phyloP scores from a whole-genome alignment of 495 filamentous ascomycete genomes.

The Delitschia confertaspora region DNA sequence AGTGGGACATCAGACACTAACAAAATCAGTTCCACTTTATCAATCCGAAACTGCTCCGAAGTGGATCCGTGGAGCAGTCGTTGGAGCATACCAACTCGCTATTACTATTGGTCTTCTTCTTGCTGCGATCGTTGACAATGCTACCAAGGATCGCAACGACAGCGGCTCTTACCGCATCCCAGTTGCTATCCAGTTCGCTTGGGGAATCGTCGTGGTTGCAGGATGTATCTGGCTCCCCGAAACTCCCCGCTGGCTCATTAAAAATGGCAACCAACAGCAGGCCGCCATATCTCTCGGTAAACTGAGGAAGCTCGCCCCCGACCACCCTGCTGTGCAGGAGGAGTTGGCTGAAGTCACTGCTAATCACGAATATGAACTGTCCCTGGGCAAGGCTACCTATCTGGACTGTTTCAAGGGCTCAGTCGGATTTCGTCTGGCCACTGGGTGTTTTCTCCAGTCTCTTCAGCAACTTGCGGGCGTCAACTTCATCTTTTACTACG shows the following conservation, averaged over 20 bases:
- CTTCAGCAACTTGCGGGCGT: conserved; percentile 68
- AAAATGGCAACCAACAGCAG: conserved; percentile 31
- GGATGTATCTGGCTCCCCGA: conserved; percentile 45
- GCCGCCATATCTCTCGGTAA: conserved; percentile 44
- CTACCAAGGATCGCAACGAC: conserved; percentile 30
- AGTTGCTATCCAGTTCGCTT: conserved; percentile 39
- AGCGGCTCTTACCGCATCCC: conserved; percentile 38
- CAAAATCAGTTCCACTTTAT: conserved; percentile 46
- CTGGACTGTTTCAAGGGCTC: conserved; percentile 43
- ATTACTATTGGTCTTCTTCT: conserved; percentile 38
- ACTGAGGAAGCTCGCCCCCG: conserved; percentile 45
- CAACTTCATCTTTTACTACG: conserved; percentile 71
- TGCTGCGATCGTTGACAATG: conserved; percentile 37
- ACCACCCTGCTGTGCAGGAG: conserved; percentile 55
- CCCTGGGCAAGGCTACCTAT: conserved; percentile 58
- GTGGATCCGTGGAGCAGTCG: conserved; percentile 38
- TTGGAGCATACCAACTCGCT: conserved; percentile 36
- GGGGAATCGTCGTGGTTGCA: conserved; percentile 34
- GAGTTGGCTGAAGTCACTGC: conserved; percentile 65
- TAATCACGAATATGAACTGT: conserved; percentile 60
- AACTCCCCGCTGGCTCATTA: conserved; percentile 34
- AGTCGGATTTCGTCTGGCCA: conserved; percentile 43
- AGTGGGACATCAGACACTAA: neutral
- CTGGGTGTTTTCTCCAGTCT: conserved; percentile 67
- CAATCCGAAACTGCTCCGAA: conserved; percentile 37